Base-by-base conservation (phyloP, 2,329 filamentous ascomycete species). In the Sphaceloma murrayae region DNA sequence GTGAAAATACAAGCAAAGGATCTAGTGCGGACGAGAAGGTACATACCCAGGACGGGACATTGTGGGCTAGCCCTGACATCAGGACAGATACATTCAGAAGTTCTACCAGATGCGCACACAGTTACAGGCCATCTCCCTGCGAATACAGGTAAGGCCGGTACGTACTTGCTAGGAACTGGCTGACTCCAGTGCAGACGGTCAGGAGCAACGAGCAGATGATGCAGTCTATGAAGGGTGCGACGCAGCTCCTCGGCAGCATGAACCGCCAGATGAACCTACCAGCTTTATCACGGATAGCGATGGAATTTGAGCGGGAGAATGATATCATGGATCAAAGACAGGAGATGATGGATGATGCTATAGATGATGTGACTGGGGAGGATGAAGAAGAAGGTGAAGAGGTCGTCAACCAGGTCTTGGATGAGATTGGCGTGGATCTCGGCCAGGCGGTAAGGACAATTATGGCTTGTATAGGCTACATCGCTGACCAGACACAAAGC, bases 171-270 rank as follows among this genome's bases (percentile, higher is more conserved):
- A 17, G n/a, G 26, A 2, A 32, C 16, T 11, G 5, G 2, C 19
- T 18, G 11, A 16, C 30, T 19, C 3, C 30, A 17, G 26, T 10
- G 21, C 56, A 94, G 85, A 98, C 91, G 39, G 89, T 96, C 52
- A 80, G 91, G 52, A 95, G 88, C 53, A 98, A 98, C 64, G 91
- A 98, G 64, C 89, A 96, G 66, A 98, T 98, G 91, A 95, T 95
- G 88, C 86, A 94, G 65, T 91, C 88, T 6, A 96, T 98, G 91
- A 98, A 95, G 66, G 91, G 91, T 24, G 91, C 91, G 3, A 96
- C 91, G 1, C 80, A 82, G 65, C 80, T 94, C 2, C 71, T 98
- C 5, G 87, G 88, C 45, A 93, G 84, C 67, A 98, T 98, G 91
- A 98, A 98, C 65, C 77, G 84, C 52, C 85, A 85, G 51, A 96